These are phyloP conservation scores for Pleurotus platypus DNA, from an alignment of 768 basidiomycete genomes.

Conservation along the genomic window DNA sequence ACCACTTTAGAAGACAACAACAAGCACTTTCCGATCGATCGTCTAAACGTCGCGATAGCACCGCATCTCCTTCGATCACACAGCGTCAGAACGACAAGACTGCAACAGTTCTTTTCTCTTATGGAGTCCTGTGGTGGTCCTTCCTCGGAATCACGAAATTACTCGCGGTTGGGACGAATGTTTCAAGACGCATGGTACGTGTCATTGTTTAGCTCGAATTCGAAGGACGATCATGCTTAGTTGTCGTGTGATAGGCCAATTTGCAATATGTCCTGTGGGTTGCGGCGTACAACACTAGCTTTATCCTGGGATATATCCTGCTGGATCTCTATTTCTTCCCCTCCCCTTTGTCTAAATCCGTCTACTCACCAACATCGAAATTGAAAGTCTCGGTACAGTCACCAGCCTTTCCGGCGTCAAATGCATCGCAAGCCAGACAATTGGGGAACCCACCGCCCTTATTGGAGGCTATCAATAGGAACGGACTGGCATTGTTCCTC, in stretches of 20 bases:
- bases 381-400: slow-evolving; percentile 15
- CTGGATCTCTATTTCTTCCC: slow-evolving; percentile 73
- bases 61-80: slow-evolving; percentile 12
- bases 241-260: slow-evolving; percentile 58
- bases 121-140: slow-evolving; percentile 77
- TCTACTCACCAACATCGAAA: slow-evolving; percentile 26
- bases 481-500: slow-evolving; percentile 78
- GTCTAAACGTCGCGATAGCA: slow-evolving; percentile 16
- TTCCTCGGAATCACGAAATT: slow-evolving; percentile 39
- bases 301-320: slow-evolving; percentile 76
- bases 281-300: slow-evolving; percentile 82
- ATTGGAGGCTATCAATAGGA: slow-evolving; percentile 79
- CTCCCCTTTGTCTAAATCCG: slow-evolving; percentile 24
- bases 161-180: slow-evolving; percentile 38
- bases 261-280: slow-evolving; percentile 88
- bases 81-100: slow-evolving; percentile 70
- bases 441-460: slow-evolving; percentile 40
- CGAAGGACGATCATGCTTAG: not conserved
- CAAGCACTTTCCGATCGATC: slow-evolving; percentile 16
- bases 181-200: slow-evolving; percentile 44
- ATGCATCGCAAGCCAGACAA: slow-evolving; percentile 9
- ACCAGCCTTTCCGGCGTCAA: slow-evolving; percentile 9
- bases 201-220: too few relatives aligned
- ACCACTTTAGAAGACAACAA: slow-evolving; percentile 60
- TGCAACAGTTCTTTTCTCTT: slow-evolving; percentile 72